phyloP scores from a whole-genome alignment of 2,329 filamentous ascomycete genomes.

The Talaromyces rugulosus region DNA sequence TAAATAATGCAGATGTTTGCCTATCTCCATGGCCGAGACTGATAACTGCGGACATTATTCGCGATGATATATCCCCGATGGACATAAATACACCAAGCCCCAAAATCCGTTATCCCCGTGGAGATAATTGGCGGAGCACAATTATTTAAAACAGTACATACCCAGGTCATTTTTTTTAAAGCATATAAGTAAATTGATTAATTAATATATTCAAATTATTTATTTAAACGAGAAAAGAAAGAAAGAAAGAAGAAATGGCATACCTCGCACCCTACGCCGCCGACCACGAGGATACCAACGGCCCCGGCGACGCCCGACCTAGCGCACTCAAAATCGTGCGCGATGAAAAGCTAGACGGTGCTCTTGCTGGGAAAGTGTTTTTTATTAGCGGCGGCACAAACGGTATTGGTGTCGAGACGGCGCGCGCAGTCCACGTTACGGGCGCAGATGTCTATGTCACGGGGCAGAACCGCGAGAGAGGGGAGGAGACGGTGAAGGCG shows the following conservation, averaged over 20 bases:
- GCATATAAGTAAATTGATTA: neutral
- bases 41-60: neutral
- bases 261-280: conserved; percentile 8
- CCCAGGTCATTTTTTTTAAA: neutral
- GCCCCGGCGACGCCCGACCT: conserved; percentile 8
- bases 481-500: neutral
- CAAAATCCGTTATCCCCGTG: neutral
- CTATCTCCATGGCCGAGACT: neutral
- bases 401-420: conserved; percentile 9
- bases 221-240: neutral
- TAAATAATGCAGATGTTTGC: neutral
- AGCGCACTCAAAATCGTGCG: conserved; percentile 11
- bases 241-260: neutral
- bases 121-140: neutral
- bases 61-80: neutral
- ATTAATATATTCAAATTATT: neutral
- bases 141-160: neutral
- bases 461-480: conserved; percentile 3
- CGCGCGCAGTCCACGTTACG: conserved; percentile 7
- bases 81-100: neutral
- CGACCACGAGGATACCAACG: conserved; percentile 8
- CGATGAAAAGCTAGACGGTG: conserved; percentile 4
- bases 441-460: conserved; percentile 13
- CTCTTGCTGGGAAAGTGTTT: neutral
- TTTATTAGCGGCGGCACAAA: conserved; percentile 10